A percentile compares a stretch with the other conserved stretches of the same genome.
These are phyloP conservation scores for Kwoniella newhampshirensis DNA, from an alignment of 768 basidiomycete species.

Conservation along the genomic window DNA sequence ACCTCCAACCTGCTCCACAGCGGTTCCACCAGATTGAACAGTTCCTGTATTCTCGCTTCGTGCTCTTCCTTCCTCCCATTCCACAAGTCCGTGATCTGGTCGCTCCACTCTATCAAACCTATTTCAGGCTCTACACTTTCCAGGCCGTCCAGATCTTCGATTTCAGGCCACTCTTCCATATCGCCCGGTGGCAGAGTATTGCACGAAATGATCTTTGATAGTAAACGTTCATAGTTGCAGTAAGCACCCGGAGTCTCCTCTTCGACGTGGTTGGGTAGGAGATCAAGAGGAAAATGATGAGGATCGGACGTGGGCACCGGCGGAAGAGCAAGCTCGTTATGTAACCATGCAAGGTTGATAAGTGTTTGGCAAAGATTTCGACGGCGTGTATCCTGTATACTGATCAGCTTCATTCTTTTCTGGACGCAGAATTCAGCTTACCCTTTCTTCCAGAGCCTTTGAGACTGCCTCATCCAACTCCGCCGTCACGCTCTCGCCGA, in stretches of 20 bases:
- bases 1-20: constrained; percentile 87
- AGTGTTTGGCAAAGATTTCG: constrained; percentile 36
- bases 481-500: constrained; percentile 30
- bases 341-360: constrained; percentile 37
- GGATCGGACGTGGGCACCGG: constrained; percentile 29
- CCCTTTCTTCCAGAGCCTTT: constrained; percentile 29
- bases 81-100: constrained; percentile 59
- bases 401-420: neutral
- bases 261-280: constrained; percentile 26
- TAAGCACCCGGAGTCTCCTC: constrained; percentile 38
- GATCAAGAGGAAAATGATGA: constrained; percentile 35
- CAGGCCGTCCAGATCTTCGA: constrained; percentile 59
- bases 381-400: constrained; percentile 30
- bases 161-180: constrained; percentile 13
- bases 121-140: constrained; percentile 76
- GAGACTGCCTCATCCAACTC: constrained; percentile 25
- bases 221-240: constrained; percentile 58
- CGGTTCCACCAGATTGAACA: constrained; percentile 89
- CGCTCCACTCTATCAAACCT: constrained; percentile 72
- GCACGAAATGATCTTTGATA: constrained; percentile 62
- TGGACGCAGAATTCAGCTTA: constrained; percentile 12
- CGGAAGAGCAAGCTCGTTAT: constrained; percentile 39
- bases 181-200: constrained; percentile 20
- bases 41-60: constrained; percentile 81
- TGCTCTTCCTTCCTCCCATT: constrained; percentile 71